Conservation (phyloP, 164 flowering plant species). For the Sedum album region DNA sequence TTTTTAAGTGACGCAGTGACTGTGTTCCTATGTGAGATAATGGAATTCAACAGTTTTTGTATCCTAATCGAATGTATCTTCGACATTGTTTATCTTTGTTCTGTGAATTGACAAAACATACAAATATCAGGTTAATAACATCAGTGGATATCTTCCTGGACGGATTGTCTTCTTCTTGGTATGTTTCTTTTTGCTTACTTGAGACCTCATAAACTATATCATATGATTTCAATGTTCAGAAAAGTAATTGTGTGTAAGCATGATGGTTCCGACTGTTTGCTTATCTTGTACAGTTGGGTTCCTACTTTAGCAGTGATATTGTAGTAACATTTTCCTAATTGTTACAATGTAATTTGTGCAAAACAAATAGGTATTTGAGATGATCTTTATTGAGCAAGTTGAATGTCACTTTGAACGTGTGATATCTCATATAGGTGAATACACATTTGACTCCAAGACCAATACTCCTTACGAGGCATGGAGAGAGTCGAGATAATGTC, state of each 20-base stretch:
- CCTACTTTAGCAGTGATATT: too few species aligned
- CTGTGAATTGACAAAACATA: neutral
- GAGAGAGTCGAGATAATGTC: slow-evolving; percentile 91
- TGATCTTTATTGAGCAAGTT: neutral
- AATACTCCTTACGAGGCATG: slow-evolving; percentile 92
- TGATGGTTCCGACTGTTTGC: too few species aligned
- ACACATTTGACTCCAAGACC: slow-evolving; percentile 97
- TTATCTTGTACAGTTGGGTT: too few species aligned
- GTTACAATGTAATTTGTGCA: too few species aligned
- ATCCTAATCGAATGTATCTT: neutral
- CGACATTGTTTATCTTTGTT: neutral
- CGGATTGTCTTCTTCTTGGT: slow-evolving; percentile 97
- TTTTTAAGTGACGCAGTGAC: too few species aligned
- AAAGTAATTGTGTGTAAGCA: too few species aligned
- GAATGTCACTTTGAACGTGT: neutral
- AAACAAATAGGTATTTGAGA: neutral
- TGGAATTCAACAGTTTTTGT: too few species aligned
- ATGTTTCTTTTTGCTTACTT: slow-evolving; percentile 18
- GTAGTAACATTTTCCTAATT: too few species aligned
- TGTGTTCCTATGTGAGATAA: neutral
- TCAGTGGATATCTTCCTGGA: slow-evolving; percentile 98
- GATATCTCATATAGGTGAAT: slow-evolving; percentile 55
- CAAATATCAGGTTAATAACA: slow-evolving; percentile 76
- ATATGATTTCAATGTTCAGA: neutral
- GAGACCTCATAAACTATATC: neutral